phyloP scores from a whole-genome alignment of 768 basidiomycete species.

The Pleurotus djamor region DNA sequence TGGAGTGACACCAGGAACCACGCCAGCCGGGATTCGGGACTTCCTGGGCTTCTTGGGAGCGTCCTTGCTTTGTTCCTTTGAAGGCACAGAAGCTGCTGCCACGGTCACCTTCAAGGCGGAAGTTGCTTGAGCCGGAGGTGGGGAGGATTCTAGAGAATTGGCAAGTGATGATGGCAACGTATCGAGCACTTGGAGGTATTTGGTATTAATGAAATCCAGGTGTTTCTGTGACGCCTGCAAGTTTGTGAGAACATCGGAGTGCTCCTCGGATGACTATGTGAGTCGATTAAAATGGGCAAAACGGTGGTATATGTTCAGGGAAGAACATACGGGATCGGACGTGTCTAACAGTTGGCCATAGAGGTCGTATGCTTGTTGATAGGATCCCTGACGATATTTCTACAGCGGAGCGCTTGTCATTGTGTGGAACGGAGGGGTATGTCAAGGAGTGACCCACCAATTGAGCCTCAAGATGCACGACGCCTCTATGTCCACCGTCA shows the following conservation, averaged over 20 bases:
- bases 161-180: conserved; percentile 49
- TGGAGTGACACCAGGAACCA: conserved; percentile 76
- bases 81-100: conserved; percentile 20
- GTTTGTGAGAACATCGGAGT: conserved; percentile 85
- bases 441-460: conserved; percentile 50
- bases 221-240: conserved; percentile 79
- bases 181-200: conserved; percentile 65
- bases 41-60: conserved; percentile 50
- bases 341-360: conserved; percentile 83
- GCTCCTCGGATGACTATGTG: conserved; percentile 77
- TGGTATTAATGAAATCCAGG: conserved; percentile 78
- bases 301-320: background rate
- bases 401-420: conserved; percentile 21
- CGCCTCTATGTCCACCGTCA: conserved; percentile 56
- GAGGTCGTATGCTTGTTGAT: conserved; percentile 68
- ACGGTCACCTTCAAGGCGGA: conserved; percentile 15
- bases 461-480: conserved; percentile 83
- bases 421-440: conserved; percentile 11
- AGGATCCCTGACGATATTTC: conserved; percentile 79
- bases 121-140: conserved; percentile 49
- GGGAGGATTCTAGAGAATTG: conserved; percentile 56
- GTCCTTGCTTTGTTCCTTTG: conserved; percentile 20
- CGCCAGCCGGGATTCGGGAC: conserved; percentile 73
- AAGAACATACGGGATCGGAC: conserved; percentile 64
- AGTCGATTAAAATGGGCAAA: conserved; percentile 2